Percentiles rank a stretch among this genome's conserved stretches.
phyloP scores from a whole-genome alignment of 169 alveolate species.

The Besnoitia besnoiti region DNA sequence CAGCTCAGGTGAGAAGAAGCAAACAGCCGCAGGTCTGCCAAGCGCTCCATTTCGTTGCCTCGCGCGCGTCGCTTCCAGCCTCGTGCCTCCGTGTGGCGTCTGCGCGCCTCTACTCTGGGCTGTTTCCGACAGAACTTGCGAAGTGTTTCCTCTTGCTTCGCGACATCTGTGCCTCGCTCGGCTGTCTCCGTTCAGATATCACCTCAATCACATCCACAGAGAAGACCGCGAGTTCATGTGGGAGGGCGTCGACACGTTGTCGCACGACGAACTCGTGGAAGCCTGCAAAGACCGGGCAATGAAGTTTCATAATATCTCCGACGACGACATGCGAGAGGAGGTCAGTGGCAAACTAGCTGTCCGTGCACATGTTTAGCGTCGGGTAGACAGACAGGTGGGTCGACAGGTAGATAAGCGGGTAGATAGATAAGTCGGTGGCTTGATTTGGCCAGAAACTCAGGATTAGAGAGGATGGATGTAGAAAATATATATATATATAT shows the following conservation, averaged over 20 bases:
- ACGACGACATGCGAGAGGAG: conserved; percentile 79
- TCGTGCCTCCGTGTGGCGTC: too few species aligned
- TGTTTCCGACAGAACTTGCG: neutral
- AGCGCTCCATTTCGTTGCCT: neutral
- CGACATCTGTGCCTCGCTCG: neutral
- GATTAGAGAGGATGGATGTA: too few species aligned
- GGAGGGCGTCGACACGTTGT: conserved; percentile 88
- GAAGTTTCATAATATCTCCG: conserved; percentile 82
- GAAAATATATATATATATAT: too few species aligned
- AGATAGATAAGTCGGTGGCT: too few species aligned
- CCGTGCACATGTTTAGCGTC: too few species aligned
- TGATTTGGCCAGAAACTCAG: too few species aligned
- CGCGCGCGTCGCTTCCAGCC: neutral
- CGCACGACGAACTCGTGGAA: conserved; percentile 83
- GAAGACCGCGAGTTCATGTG: conserved; percentile 87
- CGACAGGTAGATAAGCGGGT: too few species aligned
- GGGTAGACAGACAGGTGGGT: too few species aligned
- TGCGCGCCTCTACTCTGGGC: neutral
- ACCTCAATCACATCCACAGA: conserved; percentile 79
- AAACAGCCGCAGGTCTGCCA: too few species aligned
- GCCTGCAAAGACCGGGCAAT: conserved; percentile 84
- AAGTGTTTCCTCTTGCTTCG: neutral
- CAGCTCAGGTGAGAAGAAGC: conserved; percentile 76
- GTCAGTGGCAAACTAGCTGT: too few species aligned
- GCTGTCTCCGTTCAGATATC: conserved; percentile 73